These are phyloP conservation scores for Vachellia collinsii DNA, from an alignment of 306 rosid species.

Conservation along the genomic window DNA sequence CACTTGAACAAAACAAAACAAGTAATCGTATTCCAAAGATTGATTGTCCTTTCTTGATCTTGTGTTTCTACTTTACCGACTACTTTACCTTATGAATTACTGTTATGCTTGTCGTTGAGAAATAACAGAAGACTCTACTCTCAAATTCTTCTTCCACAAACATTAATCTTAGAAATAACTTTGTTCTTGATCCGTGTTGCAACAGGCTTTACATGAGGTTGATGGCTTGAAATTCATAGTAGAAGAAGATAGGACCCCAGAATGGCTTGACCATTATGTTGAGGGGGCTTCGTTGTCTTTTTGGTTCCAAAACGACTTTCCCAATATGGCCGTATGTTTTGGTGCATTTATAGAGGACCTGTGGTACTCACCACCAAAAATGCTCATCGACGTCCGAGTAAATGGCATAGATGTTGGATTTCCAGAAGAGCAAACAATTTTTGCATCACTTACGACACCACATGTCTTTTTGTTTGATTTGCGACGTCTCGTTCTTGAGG, in stretches of 20 bases:
- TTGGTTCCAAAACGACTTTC: neutral
- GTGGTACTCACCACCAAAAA: neutral
- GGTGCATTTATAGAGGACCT: neutral
- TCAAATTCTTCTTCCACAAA: neutral
- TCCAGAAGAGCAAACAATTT: neutral
- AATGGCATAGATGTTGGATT: neutral
- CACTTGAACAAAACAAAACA: neutral
- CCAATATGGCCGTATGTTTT: neutral
- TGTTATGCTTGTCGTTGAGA: neutral
- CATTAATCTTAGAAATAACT: no score
- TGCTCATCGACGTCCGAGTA: neutral
- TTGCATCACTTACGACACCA: neutral
- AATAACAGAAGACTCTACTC: neutral
- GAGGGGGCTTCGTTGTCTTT: neutral
- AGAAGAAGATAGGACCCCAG: no score
- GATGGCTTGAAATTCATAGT: no score
- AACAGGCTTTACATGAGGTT: no score
- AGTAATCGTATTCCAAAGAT: neutral
- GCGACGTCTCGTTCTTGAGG: neutral
- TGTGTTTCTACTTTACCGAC: neutral
- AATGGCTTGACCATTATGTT: neutral
- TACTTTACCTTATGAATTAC: neutral
- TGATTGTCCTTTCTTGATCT: neutral
- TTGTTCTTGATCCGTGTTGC: no score
- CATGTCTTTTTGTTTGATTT: constrained; percentile 5